Evolutionary conservation across 345 rosid species (phyloP).

Genomic region (Melaleuca quinquenervia): DNA sequence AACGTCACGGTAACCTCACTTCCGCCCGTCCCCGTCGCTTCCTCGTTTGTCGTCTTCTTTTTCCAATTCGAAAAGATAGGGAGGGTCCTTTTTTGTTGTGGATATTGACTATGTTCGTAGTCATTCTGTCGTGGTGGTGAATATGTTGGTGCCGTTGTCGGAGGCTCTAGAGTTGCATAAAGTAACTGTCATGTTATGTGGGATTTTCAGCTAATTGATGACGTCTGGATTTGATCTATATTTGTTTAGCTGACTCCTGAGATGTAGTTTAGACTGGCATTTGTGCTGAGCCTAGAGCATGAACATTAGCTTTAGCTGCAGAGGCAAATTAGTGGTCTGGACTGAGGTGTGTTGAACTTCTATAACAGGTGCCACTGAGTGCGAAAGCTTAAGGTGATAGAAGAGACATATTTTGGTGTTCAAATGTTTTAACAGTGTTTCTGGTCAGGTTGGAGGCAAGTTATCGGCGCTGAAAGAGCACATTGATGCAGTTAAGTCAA

Average conservation of each 20-base stretch:
- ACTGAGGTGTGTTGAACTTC: background rate
- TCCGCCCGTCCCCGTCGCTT: background rate
- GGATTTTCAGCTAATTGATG: background rate
- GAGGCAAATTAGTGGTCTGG: background rate
- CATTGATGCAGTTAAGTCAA: conserved; percentile 36
- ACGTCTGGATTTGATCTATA: background rate
- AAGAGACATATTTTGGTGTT: background rate
- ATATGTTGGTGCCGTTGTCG: background rate
- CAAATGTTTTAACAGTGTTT: background rate
- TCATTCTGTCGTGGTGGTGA: background rate
- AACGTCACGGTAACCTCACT: conserved; percentile 64
- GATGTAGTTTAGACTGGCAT: background rate
- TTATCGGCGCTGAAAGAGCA: conserved; percentile 52
- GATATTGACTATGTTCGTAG: background rate
- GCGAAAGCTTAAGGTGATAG: background rate
- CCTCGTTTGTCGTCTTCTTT: background rate
- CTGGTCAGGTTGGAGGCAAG: conserved; percentile 70
- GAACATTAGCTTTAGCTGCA: background rate
- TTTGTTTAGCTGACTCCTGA: background rate
- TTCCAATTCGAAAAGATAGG: background rate
- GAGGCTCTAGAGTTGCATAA: background rate
- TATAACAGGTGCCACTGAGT: background rate
- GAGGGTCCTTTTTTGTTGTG: background rate
- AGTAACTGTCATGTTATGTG: background rate
- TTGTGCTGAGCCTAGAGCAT: background rate